Evolutionary conservation across 768 basidiomycete genomes (phyloP).

Genomic region (Lenzites betulinus): DNA sequence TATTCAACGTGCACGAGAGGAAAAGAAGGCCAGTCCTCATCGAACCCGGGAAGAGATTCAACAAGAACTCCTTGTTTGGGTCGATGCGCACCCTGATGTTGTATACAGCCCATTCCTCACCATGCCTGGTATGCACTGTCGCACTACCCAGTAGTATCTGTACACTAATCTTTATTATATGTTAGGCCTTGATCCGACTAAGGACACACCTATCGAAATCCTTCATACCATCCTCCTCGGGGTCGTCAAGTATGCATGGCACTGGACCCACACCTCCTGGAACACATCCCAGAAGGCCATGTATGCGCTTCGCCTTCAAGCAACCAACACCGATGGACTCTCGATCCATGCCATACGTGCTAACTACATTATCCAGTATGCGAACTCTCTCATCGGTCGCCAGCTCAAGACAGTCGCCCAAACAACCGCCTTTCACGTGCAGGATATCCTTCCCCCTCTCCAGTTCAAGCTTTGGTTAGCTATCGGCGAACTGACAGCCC

Average conservation of each 20-base stretch:
- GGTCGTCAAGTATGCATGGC: slow-evolving; percentile 36
- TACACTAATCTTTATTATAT: neutral
- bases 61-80: slow-evolving; percentile 25
- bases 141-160: slow-evolving; percentile 27
- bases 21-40: neutral
- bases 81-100: neutral
- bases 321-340: slow-evolving; percentile 31
- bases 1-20: slow-evolving; percentile 9
- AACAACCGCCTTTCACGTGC: slow-evolving; percentile 20
- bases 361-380: slow-evolving; percentile 36
- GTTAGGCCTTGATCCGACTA: slow-evolving; percentile 8
- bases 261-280: slow-evolving; percentile 29
- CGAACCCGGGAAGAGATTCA: slow-evolving; percentile 10
- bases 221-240: slow-evolving; percentile 32
- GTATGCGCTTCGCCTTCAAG: slow-evolving; percentile 31
- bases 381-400: slow-evolving; percentile 25
- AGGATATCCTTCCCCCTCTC: slow-evolving; percentile 1
- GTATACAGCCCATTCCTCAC: neutral
- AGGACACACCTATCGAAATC: slow-evolving; percentile 17
- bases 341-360: slow-evolving; percentile 30
- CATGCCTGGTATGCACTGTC: neutral
- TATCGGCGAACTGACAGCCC: slow-evolving; percentile 34
- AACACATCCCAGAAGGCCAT: slow-evolving; percentile 23
- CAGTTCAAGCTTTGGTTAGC: slow-evolving; percentile 31
- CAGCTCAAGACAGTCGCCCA: slow-evolving; percentile 30